Evolutionary conservation across 805 yeast species (phyloP).

Genomic region (Hanseniaspora thailandica): DNA sequence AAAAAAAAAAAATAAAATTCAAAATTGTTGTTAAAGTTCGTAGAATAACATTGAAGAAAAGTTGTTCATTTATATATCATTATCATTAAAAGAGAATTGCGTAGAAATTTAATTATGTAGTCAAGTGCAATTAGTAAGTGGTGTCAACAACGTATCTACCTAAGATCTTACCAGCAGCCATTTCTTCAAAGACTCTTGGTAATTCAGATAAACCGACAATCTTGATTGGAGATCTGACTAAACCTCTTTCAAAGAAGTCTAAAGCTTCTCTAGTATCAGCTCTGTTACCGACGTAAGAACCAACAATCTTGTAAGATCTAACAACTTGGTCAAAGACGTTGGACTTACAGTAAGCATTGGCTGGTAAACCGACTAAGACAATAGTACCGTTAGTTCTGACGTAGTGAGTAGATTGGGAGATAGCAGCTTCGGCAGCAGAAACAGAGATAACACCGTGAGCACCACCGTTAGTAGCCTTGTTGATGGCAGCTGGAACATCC

Average conservation of each 20-base stretch:
- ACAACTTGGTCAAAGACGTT: conserved; percentile 41
- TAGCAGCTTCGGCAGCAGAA: conserved; percentile 45
- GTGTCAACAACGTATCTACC: conserved; percentile 85
- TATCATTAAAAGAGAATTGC: not conserved
- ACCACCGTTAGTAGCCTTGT: conserved; percentile 46
- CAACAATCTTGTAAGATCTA: conserved; percentile 37
- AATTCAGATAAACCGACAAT: conserved; percentile 65
- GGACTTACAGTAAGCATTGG: conserved; percentile 37
- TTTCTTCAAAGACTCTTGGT: conserved; percentile 55
- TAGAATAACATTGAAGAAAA: too few relatives aligned
- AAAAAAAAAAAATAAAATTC: not conserved
- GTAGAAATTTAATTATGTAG: not conserved
- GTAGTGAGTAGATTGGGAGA: conserved; percentile 39
- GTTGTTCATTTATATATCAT: conserved; percentile 2
- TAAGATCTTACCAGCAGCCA: conserved; percentile 73
- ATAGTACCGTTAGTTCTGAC: conserved; percentile 51
- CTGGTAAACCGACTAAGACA: conserved; percentile 51
- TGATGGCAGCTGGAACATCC: conserved; percentile 38
- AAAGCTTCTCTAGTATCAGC: conserved; percentile 53
- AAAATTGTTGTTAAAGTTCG: not conserved
- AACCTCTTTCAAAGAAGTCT: conserved; percentile 61
- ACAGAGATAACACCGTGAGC: conserved; percentile 61
- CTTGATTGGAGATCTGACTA: conserved; percentile 61
- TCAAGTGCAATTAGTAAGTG: conserved; percentile 37
- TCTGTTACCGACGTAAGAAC: conserved; percentile 43